Percentiles rank a stretch among this genome's conserved stretches.
Evolutionary conservation across 139 green algal genomes (phyloP).

Genomic region (Chlamydomonas schloesseri): DNA sequence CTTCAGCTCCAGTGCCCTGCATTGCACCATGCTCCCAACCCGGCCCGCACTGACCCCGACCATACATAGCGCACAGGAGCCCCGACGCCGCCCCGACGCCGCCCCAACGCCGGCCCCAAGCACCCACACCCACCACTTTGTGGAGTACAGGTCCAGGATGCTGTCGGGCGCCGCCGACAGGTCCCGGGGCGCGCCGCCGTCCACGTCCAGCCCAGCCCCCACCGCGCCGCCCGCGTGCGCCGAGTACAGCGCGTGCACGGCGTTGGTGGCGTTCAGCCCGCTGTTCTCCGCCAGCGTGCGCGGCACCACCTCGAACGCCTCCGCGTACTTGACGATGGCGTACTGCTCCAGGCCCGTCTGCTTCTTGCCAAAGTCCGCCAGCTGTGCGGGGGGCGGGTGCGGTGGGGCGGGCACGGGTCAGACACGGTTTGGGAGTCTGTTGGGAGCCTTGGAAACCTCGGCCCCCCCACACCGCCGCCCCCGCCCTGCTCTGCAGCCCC

Average conservation of each 20-base stretch:
- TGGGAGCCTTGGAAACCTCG: too few species aligned
- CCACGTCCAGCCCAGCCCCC: slow-evolving; percentile 89
- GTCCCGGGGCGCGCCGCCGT: slow-evolving; percentile 80
- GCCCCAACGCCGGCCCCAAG: too few species aligned
- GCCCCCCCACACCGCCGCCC: too few species aligned
- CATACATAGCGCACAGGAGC: too few species aligned
- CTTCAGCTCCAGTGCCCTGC: too few species aligned
- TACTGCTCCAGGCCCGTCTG: slow-evolving; percentile 98
- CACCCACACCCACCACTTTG: slow-evolving; percentile 80
- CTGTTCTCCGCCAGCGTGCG: slow-evolving; percentile 92
- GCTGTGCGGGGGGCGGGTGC: background rate
- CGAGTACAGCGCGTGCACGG: slow-evolving; percentile 85
- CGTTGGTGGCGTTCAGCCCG: slow-evolving; percentile 75
- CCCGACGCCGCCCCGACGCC: too few species aligned
- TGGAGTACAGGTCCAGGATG: slow-evolving; percentile 84
- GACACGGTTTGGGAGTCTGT: too few species aligned
- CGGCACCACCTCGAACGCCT: slow-evolving; percentile 95
- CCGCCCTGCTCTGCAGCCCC: too few species aligned
- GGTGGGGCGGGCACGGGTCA: background rate
- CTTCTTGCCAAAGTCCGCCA: slow-evolving; percentile 78
- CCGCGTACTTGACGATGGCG: slow-evolving; percentile 92
- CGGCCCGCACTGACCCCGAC: too few species aligned
- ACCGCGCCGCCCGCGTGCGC: slow-evolving; percentile 82
- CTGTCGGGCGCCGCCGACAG: slow-evolving; percentile 60
- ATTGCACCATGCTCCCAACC: too few species aligned